phyloP scores from a whole-genome alignment of 306 rosid genomes.

The Acacia melanoxylon region DNA sequence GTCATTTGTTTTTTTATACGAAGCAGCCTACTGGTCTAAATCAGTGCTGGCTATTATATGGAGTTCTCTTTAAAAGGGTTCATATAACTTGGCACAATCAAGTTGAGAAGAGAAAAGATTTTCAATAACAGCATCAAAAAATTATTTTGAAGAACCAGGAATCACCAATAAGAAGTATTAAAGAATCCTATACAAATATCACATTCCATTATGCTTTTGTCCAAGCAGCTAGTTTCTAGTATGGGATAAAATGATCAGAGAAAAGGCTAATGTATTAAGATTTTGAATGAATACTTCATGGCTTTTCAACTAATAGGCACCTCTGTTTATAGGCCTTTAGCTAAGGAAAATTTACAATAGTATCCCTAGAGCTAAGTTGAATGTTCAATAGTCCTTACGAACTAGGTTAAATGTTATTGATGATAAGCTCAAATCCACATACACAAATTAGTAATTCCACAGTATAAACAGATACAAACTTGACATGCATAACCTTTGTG shows the following conservation, averaged over 20 bases:
- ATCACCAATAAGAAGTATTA: slow-evolving; percentile 4
- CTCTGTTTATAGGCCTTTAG: background rate
- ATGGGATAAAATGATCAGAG: background rate
- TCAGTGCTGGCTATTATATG: background rate
- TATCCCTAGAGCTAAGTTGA: background rate
- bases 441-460: background rate
- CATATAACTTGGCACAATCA: slow-evolving; percentile 7
- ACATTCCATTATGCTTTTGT: slow-evolving; percentile 10
- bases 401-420: background rate
- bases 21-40: background rate
- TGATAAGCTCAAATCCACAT: background rate
- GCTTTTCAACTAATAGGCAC: background rate
- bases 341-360: background rate
- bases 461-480: background rate
- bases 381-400: background rate
- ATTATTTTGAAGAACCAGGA: slow-evolving; percentile 10
- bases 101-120: slow-evolving; percentile 20
- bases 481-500: background rate
- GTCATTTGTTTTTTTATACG: background rate
- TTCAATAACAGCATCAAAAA: slow-evolving; percentile 12
- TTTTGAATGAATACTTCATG: background rate
- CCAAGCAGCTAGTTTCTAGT: slow-evolving; percentile 19
- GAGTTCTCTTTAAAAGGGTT: background rate
- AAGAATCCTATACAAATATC: slow-evolving; percentile 1
- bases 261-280: background rate